A percentile compares a stretch with the other conserved stretches of the same genome.
Evolutionary conservation across 179 eudicot species (phyloP).

Genomic region (Heliamphora ciliata): DNA sequence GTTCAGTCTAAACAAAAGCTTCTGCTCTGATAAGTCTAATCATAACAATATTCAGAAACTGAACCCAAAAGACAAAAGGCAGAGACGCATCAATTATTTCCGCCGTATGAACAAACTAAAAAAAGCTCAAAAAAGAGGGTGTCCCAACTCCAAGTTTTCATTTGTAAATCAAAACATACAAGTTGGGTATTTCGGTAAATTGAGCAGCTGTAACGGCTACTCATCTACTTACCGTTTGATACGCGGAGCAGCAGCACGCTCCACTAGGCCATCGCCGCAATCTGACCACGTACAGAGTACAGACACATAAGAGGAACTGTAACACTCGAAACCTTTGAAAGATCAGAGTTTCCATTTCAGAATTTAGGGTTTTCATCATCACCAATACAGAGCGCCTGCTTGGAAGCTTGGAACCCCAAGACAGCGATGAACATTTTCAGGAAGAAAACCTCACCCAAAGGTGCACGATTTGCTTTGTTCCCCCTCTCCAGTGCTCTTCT

Average conservation of each 20-base stretch:
- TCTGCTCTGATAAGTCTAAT: too few relatives aligned
- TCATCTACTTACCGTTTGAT: constrained; percentile 11
- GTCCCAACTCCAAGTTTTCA: too few relatives aligned
- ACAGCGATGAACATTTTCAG: constrained; percentile 54
- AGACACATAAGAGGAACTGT: neutral
- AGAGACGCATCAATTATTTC: too few relatives aligned
- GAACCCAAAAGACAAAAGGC: too few relatives aligned
- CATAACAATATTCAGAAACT: too few relatives aligned
- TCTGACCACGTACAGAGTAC: neutral
- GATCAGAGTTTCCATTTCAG: neutral
- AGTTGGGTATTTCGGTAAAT: neutral
- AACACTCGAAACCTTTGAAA: neutral
- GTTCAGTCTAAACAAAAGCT: too few relatives aligned
- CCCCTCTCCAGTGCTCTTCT: neutral
- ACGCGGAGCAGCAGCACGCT: constrained; percentile 18
- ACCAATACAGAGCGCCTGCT: neutral
- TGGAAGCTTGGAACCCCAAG: neutral
- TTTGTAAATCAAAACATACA: neutral
- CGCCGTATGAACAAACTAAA: too few relatives aligned
- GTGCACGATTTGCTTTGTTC: constrained; percentile 20
- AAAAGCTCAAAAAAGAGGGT: too few relatives aligned
- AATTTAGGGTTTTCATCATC: neutral
- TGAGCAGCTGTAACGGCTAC: constrained; percentile 25
- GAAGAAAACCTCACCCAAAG: constrained; percentile 91
- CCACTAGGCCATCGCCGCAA: constrained; percentile 19